Evolutionary conservation across 2,329 filamentous ascomycete genomes (phyloP), one percentile per base, ranked within the genome.

Genomic region (Thelonectria blattea): DNA sequence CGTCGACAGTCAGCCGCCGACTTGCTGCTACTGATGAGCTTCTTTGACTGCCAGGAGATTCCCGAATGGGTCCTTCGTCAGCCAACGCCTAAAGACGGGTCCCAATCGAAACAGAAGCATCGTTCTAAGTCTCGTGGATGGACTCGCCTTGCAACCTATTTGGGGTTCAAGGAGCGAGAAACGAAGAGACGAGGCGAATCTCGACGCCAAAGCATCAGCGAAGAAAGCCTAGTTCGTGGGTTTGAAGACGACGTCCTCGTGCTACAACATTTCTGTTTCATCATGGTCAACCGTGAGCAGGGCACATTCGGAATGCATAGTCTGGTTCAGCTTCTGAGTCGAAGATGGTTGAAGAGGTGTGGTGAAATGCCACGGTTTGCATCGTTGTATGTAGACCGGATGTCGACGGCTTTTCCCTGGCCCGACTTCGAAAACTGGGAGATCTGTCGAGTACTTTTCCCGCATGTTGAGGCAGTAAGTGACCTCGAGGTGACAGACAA

Each of bases 1-100:
- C 61, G 67, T 41, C 61, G 70, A 42, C 70, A 63, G 6, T 68
- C 69, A 4, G 81, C 80, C 8, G 73, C 80, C 5, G 67, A 78
- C 17, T 66, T 83, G 10, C 65, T 83, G 0, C 79, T 77, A 1
- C 71, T 83, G 12, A 77, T 83, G 76, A 81, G 80, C 71, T 77
- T 78, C 24, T 52, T 52, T 34, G 30, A 52, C 32, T 32, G 27
- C 8, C 49, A 52, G n/a, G 22, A n/a, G 5, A 52, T 52, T n/a
- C 49, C 49, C 5, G 34, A 52, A 10, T 10, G 5, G 18, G n/a
- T 41, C 30, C 17, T 52, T 11, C 15, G 11, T 22, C 20, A 18
- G 34, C 20, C 34, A 24, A 17, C 6, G 18, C 18, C 11, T n/a
- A 17, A 17, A 34, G 39, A n/a, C 12, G 5, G 3, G 32, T 34